Evolutionary conservation across 306 rosid species (phyloP).

Genomic region (Acmispon strigosus): DNA sequence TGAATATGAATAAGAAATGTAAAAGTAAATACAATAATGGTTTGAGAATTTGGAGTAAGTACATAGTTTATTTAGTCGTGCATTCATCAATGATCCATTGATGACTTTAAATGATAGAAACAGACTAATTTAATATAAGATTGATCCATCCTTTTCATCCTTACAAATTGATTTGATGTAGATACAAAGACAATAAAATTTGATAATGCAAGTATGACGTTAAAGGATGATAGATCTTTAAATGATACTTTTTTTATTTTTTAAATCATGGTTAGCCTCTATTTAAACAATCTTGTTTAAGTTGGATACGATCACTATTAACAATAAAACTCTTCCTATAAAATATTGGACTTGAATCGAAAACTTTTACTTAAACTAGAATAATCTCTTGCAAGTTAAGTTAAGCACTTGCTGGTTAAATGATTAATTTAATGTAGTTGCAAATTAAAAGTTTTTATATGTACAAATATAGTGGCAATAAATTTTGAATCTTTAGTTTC

Average conservation of each 20-base stretch:
- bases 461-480: too few relatives aligned
- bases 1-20: too few relatives aligned
- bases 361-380: too few relatives aligned
- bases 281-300: too few relatives aligned
- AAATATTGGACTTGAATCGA: too few relatives aligned
- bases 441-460: not conserved
- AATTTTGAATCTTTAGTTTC: too few relatives aligned
- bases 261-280: too few relatives aligned
- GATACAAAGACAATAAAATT: not conserved
- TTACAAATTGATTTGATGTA: not conserved
- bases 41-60: not conserved
- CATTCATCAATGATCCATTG: not conserved
- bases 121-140: not conserved
- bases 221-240: not conserved
- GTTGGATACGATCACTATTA: too few relatives aligned
- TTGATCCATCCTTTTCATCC: not conserved
- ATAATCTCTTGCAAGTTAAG: too few relatives aligned
- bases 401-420: too few relatives aligned
- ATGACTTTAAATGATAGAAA: not conserved
- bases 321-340: too few relatives aligned
- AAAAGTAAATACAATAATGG: not conserved
- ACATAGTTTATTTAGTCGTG: not conserved
- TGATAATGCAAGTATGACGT: not conserved
- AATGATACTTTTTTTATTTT: too few relatives aligned
- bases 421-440: not conserved